Conservation (phyloP, 257 asterid genomes). For the Craterostigma plantagineum region DNA sequence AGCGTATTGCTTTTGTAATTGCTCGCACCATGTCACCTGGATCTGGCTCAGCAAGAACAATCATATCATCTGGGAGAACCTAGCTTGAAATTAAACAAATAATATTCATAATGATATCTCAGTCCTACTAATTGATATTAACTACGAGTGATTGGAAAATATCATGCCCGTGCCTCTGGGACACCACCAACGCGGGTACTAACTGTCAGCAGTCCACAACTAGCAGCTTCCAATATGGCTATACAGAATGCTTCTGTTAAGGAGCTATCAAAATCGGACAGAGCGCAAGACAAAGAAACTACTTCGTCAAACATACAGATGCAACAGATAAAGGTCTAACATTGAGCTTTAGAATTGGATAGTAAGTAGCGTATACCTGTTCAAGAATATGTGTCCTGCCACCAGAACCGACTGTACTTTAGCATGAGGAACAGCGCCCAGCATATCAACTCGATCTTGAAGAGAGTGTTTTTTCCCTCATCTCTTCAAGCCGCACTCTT, state of each 20-base stretch:
- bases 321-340: neutral
- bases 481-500: slow-evolving; percentile 91
- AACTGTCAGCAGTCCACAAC: slow-evolving; percentile 95
- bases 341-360: slow-evolving; percentile 4
- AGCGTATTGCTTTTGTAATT: slow-evolving; percentile 53
- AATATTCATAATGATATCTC: slow-evolving; percentile 8
- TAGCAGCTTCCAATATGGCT: slow-evolving; percentile 95
- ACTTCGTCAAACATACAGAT: neutral
- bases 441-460: slow-evolving; percentile 94
- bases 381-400: slow-evolving; percentile 76
- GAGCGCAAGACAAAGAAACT: neutral
- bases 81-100: slow-evolving; percentile 12
- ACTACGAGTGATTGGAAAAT: slow-evolving; percentile 5
- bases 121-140: slow-evolving; percentile 3
- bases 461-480: slow-evolving; percentile 96
- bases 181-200: slow-evolving; percentile 99
- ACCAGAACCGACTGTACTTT: slow-evolving; percentile 80
- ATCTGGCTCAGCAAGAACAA: slow-evolving; percentile 85
- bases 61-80: slow-evolving; percentile 98
- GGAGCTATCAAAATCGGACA: slow-evolving; percentile 34
- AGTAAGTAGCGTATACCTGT: no score
- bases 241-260: slow-evolving; percentile 97
- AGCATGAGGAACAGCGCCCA: slow-evolving; percentile 97
- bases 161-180: slow-evolving; percentile 68
- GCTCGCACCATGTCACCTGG: slow-evolving; percentile 80